Evolutionary conservation across 208 protist species (phyloP), one percentile per base, ranked within the genome.

Genomic region (Leishmania martiniquensis): DNA sequence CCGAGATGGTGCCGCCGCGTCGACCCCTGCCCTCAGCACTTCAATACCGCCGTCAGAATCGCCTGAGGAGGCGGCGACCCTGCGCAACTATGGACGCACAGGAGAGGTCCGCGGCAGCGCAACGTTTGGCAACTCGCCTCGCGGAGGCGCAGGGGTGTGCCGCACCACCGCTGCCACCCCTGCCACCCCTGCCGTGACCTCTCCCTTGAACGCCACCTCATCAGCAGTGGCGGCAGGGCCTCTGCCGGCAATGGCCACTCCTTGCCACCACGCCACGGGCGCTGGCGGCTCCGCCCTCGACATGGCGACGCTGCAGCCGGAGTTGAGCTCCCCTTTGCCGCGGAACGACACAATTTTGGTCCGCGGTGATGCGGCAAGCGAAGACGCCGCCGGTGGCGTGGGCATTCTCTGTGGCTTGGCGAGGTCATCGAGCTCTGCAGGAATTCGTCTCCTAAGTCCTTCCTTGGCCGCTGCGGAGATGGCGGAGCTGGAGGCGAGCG

Each of bases 371-470:
- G 77, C 9, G 20, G n/a, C 3, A 15, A 66, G 37, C 47, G 52
- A 29, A 32, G 72, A 55, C 5, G 72, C 44, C 4, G 15, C 39
- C 59, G 75, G 51, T 42, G 70, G 57, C 2, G 54, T 20, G 4
- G 77, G 54, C 5, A 65, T 52, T 45, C 29, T 57, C 4, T 55
- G 47, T 32, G 55, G 59, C 32, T 77, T 67, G 22, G 51, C 45
- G 37, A 72, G 67, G 0, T 79, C 73, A n/a, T 72, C 66, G 29
- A 51, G 69, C 10, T 71, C 7, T 34, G 32, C 25, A 22, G 72
- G 51, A 0, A 59, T 39, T 6, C 81, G 76, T 3, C 72, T 85
- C 37, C 44, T 85, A 22, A 85, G 81, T 52, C 81, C 81, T n/a
- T 81, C 81, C 1, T 37, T 81, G 55, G 81, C 76, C 6, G 71